These are phyloP conservation scores for Neurospora sp. DNA, from an alignment of 495 filamentous ascomycete species.

Conservation along the genomic window DNA sequence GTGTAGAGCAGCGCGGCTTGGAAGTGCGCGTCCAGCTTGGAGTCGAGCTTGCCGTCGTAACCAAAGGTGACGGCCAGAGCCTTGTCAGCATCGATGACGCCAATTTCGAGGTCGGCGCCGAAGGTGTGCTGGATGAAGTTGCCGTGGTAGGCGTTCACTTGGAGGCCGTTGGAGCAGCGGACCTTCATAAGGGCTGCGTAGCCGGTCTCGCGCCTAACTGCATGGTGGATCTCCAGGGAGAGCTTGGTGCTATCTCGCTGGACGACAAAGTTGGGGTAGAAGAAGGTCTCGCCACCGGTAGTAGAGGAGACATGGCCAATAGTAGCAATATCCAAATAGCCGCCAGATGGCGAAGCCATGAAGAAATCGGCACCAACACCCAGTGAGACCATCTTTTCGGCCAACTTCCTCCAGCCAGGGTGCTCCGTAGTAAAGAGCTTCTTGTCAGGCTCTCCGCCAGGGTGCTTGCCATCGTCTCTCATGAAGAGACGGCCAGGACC, in stretches of 20 bases:
- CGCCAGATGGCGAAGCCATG: conserved; percentile 76
- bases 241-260: conserved; percentile 77
- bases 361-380: conserved; percentile 92
- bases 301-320: conserved; percentile 70
- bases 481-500: conserved; percentile 76
- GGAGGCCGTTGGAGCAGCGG: conserved; percentile 90
- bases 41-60: conserved; percentile 94
- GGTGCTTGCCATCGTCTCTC: conserved; percentile 79
- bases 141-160: conserved; percentile 86
- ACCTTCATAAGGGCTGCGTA: conserved; percentile 99
- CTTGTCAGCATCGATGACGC: conserved; percentile 86
- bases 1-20: conserved; percentile 93
- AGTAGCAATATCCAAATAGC: conserved; percentile 90
- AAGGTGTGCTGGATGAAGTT: conserved; percentile 95
- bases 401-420: conserved; percentile 69
- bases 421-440: conserved; percentile 88
- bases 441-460: conserved; percentile 80
- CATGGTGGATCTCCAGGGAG: conserved; percentile 76
- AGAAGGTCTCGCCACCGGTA: conserved; percentile 87
- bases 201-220: conserved; percentile 83
- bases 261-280: conserved; percentile 90
- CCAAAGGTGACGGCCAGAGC: conserved; percentile 85
- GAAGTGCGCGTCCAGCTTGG: conserved; percentile 95
- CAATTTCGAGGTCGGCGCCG: conserved; percentile 91
- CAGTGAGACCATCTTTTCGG: conserved; percentile 77